Conservation (phyloP, 108 stramenopile species). For the Pseudonitzschia delicatissima region DNA sequence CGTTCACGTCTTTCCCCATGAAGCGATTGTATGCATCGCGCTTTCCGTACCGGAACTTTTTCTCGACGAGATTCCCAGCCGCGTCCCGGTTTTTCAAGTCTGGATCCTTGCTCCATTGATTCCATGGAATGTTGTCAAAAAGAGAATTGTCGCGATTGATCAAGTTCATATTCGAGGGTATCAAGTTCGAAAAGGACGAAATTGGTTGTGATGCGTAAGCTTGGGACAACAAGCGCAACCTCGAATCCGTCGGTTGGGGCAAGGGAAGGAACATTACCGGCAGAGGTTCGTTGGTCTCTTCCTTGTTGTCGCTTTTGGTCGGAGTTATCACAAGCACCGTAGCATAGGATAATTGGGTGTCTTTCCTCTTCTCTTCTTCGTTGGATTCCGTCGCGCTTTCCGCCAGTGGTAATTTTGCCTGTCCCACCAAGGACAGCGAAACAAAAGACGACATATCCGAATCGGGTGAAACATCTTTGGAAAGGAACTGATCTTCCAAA, state of each 20-base stretch:
- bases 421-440: conserved; percentile 11
- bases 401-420: conserved; percentile 11
- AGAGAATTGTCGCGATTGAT: conserved; percentile 68
- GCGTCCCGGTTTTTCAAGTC: conserved; percentile 63
- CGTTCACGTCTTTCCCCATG: conserved; percentile 52
- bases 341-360: not conserved
- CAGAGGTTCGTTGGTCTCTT: not conserved
- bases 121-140: conserved; percentile 80
- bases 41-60: conserved; percentile 72
- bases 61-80: conserved; percentile 57
- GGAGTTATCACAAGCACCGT: not conserved
- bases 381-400: not conserved
- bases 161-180: conserved; percentile 50
- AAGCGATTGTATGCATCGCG: conserved; percentile 84
- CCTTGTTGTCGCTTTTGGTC: not conserved
- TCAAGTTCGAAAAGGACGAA: conserved; percentile 46
- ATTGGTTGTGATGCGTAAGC: conserved; percentile 38
- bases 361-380: not conserved
- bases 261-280: conserved; percentile 20
- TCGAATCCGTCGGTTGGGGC: conserved; percentile 8
- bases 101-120: conserved; percentile 72
- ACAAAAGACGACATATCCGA: not conserved
- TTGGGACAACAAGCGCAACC: conserved; percentile 45
- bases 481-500: conserved; percentile 8
- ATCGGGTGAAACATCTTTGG: not conserved